These are phyloP conservation scores for Pseudopithomyces maydicus DNA, from an alignment of 2,329 filamentous ascomycete genomes.

Conservation along the genomic window DNA sequence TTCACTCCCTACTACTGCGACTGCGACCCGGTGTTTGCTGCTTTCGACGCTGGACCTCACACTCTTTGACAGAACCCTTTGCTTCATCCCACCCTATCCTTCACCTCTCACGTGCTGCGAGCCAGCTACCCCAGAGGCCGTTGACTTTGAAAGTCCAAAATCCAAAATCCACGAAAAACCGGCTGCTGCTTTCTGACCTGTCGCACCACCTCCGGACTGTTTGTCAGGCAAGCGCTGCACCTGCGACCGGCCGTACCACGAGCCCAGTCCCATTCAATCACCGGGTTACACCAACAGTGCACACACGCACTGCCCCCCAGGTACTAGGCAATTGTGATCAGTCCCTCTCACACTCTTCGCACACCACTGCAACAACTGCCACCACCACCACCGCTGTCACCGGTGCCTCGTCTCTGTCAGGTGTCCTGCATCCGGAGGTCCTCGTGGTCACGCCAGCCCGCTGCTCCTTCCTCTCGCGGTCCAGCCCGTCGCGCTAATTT, in stretches of 20 bases:
- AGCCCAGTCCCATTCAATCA: slow-evolving; percentile 28
- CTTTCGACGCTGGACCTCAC: slow-evolving; percentile 44
- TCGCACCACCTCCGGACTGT: slow-evolving; percentile 7
- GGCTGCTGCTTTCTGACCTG: slow-evolving; percentile 1
- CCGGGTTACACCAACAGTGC: slow-evolving; percentile 28
- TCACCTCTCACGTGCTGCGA: slow-evolving; percentile 33
- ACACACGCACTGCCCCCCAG: slow-evolving; percentile 29
- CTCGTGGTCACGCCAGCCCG: slow-evolving; percentile 16
- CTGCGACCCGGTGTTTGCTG: slow-evolving; percentile 45
- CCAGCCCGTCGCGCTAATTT: slow-evolving; percentile 30
- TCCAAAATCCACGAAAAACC: slow-evolving; percentile 17
- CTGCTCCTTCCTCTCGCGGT: slow-evolving; percentile 7
- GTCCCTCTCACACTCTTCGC: slow-evolving; percentile 22
- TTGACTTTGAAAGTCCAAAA: slow-evolving; percentile 15
- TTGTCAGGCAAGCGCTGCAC: slow-evolving; percentile 16
- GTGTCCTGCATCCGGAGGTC: slow-evolving; percentile 21
- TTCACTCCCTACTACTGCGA: slow-evolving; percentile 24
- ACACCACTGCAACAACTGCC: slow-evolving; percentile 26
- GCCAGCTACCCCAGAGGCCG: slow-evolving; percentile 26
- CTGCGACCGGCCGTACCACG: slow-evolving; percentile 29
- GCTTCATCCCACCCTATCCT: slow-evolving; percentile 15
- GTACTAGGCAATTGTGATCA: slow-evolving; percentile 27
- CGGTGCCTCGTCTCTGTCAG: slow-evolving; percentile 11
- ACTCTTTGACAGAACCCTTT: slow-evolving; percentile 45
- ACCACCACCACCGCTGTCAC: slow-evolving; percentile 12